These are phyloP conservation scores for Mychonastes homosphaera DNA, from an alignment of 139 green algal genomes.

Conservation along the genomic window DNA sequence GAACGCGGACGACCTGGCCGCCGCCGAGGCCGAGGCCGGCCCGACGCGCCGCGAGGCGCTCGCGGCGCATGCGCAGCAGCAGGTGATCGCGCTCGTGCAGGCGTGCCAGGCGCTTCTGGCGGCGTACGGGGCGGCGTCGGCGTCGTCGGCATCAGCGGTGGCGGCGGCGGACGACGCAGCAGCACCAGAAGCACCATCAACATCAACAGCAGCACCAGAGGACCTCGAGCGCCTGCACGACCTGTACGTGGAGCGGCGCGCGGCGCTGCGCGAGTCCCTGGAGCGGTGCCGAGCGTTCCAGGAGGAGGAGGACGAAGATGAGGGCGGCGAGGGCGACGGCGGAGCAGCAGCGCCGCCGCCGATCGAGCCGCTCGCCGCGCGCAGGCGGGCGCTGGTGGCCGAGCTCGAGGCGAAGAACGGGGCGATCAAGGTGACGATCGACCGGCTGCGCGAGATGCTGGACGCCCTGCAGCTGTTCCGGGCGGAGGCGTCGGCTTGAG, in stretches of 20 bases:
- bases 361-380: slow-evolving; percentile 3
- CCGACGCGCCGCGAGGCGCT: too few species aligned
- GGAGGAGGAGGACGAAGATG: slow-evolving; percentile 5
- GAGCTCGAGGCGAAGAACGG: slow-evolving; percentile 16
- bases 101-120: slow-evolving; percentile 10
- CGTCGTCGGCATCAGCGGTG: too few species aligned
- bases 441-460: slow-evolving; percentile 24
- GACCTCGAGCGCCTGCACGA: slow-evolving; percentile 1
- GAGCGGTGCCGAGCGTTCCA: slow-evolving; percentile 14
- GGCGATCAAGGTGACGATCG: slow-evolving; percentile 25
- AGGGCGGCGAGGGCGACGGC: neutral
- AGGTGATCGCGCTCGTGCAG: neutral
- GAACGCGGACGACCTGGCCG: too few species aligned
- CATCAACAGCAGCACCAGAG: too few species aligned
- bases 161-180: too few species aligned
- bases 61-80: slow-evolving; percentile 5
- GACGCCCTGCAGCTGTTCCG: slow-evolving; percentile 30
- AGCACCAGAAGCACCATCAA: too few species aligned
- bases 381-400: neutral
- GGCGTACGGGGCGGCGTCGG: neutral
- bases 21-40: too few species aligned
- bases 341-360: slow-evolving; percentile 1
- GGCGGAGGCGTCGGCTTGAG: too few species aligned
- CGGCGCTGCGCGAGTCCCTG: slow-evolving; percentile 6
- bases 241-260: neutral